Base-by-base conservation (phyloP, 2,329 filamentous ascomycete genomes). In the Talaromyces funiculosus region DNA sequence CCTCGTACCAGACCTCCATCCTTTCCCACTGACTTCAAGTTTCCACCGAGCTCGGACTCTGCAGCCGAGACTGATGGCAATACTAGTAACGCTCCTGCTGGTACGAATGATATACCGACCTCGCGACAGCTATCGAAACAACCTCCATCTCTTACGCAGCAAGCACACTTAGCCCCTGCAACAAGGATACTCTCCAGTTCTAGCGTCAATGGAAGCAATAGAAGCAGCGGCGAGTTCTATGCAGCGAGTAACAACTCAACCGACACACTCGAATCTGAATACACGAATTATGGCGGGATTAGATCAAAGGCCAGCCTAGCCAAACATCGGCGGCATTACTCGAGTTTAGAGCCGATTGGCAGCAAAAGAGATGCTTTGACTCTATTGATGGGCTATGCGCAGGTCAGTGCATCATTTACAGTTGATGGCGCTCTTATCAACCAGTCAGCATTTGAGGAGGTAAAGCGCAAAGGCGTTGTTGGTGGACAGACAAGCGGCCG, bases 341-440 rank as follows among this genome's bases (percentile, higher is more conserved):
- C 82, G 45, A 77, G 73, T 61, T 65, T 78, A 47, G 62, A 73
- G 64, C 58, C 71, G 20, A 63, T 58, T 49, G 64, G 62, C 12
- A 68, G 63, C 29, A 31, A 62, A 7, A 57, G 63, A 18, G 67
- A 69, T 47, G 66, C 64, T 57, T 92, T 97, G 72, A 87, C 88
- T 1, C 78, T 99, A 58, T 95, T 99, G 86, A 99, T 99, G 94
- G 94, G 92, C 0, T 99, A 96, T 75, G 93, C 90, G 2, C 94
- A 99, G 68, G 85, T 97, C 2, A 90, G 91, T 73, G 94, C 94
- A 3, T 92, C 90, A 0, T 99, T 99, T 67, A 91, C 87, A 0
- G 78, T 99, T 6, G 94, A 99, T 70, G 92, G 92, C 0, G 96
- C 94, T 1, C 78, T 99, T 22, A 86, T 99, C 62, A 93, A 95